Evolutionary conservation across 352 stramenopile species (phyloP).

Genomic region (Globisporangium apiculatum): DNA sequence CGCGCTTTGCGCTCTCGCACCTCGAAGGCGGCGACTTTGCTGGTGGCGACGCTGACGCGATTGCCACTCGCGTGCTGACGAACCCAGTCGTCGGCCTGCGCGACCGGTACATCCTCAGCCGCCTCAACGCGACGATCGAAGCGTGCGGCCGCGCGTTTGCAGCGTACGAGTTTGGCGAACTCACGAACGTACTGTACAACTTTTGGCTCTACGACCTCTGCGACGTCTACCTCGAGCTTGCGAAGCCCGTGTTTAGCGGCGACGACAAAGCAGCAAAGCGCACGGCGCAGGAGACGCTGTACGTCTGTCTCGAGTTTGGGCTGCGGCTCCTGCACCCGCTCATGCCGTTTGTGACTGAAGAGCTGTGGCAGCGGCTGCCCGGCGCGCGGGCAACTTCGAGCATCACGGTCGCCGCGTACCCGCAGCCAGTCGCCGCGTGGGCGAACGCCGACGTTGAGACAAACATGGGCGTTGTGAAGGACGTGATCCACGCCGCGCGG

Average conservation of each 20-base stretch:
- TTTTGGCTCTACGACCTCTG: slow-evolving; percentile 99
- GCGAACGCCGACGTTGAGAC: slow-evolving; percentile 84
- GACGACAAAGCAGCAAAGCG: slow-evolving; percentile 62
- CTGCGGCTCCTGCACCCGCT: slow-evolving; percentile 94
- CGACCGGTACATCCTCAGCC: slow-evolving; percentile 82
- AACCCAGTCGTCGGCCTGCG: slow-evolving; percentile 60
- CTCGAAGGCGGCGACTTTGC: slow-evolving; percentile 76
- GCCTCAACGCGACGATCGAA: slow-evolving; percentile 68
- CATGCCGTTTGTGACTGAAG: slow-evolving; percentile 98
- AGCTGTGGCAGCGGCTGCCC: slow-evolving; percentile 84
- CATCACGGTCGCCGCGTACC: slow-evolving; percentile 80
- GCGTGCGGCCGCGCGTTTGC: slow-evolving; percentile 82
- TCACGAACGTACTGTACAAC: slow-evolving; percentile 93
- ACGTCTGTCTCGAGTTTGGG: slow-evolving; percentile 76
- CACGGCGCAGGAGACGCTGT: slow-evolving; percentile 80
- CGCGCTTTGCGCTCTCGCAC: slow-evolving; percentile 96
- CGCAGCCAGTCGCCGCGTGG: slow-evolving; percentile 75
- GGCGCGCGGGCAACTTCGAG: slow-evolving; percentile 55
- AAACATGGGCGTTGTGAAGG: slow-evolving; percentile 92
- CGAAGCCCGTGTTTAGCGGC: slow-evolving; percentile 95
- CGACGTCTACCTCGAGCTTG: slow-evolving; percentile 99
- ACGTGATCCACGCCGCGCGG: slow-evolving; percentile 92
- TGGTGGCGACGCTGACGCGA: slow-evolving; percentile 44
- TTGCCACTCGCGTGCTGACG: slow-evolving; percentile 49
- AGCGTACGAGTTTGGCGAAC: slow-evolving; percentile 94